Evolutionary conservation across 2,329 filamentous ascomycete species (phyloP), one percentile per base, ranked within the genome.

Genomic region (Sphaceloma murrayae): DNA sequence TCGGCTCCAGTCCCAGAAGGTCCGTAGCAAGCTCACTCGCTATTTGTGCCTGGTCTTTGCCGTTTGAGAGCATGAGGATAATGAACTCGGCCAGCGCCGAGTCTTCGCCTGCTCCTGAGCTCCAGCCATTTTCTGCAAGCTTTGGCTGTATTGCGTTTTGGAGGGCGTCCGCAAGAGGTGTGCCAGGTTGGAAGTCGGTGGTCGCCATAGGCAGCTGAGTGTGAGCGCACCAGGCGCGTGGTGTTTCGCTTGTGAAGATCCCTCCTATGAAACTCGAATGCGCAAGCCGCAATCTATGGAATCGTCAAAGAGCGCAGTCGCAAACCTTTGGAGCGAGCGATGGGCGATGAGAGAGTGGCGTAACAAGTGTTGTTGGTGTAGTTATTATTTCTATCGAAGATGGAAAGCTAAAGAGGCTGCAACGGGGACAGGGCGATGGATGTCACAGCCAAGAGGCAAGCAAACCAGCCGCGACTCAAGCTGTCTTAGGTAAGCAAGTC

Each of bases 61-160:
- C 86, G 66, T 95, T 96, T 50, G 85, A 85, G 22, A 98, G 76
- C 89, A 96, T 95, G 51, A 96, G 77, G 48, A 96, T 82, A 53
- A 98, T 91, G 67, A 96, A 98, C 67, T 98, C 91, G 48, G 87
- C 82, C 48, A 98, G 76, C 27, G 86, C 85, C 17, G 81, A 80
- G 62, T 89, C 86, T 57, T 78, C 77, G 54, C 85, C 82, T 49
- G 81, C 83, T 53, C 82, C 82, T 21, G 82, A 80, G 50, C 80
- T 87, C 89, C 91, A 96, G 56, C 88, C 89, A 53, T 88, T 81
- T 66, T 98, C 89, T 48, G 86, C 77, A 47, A 98, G 73, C 69
- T 96, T 96, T 22, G 85, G 82, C 65, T 91, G 85, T 51, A 96
- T 87, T 31, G 80, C 81, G 55, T 73, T 71, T 60, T 82, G 86